Percentiles rank a stretch among this genome's conserved stretches.
phyloP scores from a whole-genome alignment of 2,329 filamentous ascomycete genomes.

The Fusarium drepaniforme region DNA sequence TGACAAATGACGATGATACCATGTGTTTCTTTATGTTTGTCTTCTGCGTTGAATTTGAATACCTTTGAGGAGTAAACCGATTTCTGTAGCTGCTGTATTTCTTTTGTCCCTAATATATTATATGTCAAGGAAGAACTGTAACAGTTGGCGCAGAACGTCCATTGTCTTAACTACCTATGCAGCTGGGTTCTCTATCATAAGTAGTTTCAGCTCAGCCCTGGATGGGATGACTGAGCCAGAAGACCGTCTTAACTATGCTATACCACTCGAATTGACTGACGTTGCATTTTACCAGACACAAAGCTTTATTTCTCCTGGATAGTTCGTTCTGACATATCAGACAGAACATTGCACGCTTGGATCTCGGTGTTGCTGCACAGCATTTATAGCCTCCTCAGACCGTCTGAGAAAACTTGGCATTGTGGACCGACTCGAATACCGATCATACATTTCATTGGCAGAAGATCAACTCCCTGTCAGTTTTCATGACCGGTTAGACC shows the following conservation, averaged over 20 bases:
- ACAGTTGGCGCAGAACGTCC: not conserved
- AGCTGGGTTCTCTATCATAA: no score
- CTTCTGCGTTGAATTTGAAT: not conserved
- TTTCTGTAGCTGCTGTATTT: not conserved
- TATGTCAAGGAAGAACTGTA: not conserved
- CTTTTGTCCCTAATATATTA: not conserved
- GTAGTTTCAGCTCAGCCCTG: no score
- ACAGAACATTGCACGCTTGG: not conserved
- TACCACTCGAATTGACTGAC: not conserved
- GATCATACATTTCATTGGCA: not conserved
- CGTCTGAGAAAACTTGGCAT: not conserved
- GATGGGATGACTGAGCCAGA: no score
- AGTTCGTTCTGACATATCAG: not conserved
- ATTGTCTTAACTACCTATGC: not conserved
- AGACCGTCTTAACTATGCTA: not conserved
- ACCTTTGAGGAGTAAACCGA: not conserved
- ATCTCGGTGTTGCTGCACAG: not conserved
- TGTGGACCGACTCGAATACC: not conserved
- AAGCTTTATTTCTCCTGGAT: not conserved
- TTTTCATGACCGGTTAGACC: not conserved
- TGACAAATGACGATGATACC: not conserved
- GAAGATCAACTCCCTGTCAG: not conserved
- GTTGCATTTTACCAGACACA: not conserved
- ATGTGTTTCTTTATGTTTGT: not conserved
- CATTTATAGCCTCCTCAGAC: not conserved